phyloP scores from a whole-genome alignment of 106 monocot genomes.

The Cymbidium sinense region DNA sequence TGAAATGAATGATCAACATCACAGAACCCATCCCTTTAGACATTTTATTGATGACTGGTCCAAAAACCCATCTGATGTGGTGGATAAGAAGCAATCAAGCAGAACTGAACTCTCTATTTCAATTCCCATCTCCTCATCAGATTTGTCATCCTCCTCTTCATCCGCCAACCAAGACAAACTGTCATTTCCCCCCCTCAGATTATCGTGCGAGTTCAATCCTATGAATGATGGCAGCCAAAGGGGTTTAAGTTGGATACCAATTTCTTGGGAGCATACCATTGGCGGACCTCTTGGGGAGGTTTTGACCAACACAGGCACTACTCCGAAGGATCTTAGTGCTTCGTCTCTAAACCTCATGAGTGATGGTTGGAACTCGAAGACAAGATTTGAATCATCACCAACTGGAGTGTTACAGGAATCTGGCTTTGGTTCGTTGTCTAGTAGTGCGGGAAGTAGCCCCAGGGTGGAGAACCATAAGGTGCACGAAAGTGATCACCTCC shows the following conservation, averaged over 20 bases:
- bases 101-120: slow-evolving; percentile 81
- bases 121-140: slow-evolving; percentile 29
- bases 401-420: not conserved
- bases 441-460: not conserved
- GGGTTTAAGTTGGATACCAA: slow-evolving; percentile 34
- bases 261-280: slow-evolving; percentile 66
- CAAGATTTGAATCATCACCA: slow-evolving; percentile 8
- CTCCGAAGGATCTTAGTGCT: slow-evolving; percentile 26
- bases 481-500: slow-evolving; percentile 2
- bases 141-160: slow-evolving; percentile 56
- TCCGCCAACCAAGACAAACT: slow-evolving; percentile 46
- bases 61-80: slow-evolving; percentile 21
- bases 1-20: slow-evolving; percentile 14
- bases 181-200: slow-evolving; percentile 42
- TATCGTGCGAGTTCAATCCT: slow-evolving; percentile 36
- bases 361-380: slow-evolving; percentile 54
- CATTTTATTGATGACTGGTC: slow-evolving; percentile 67
- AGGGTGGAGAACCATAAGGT: not conserved
- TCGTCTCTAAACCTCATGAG: slow-evolving; percentile 46
- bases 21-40: slow-evolving; percentile 34
- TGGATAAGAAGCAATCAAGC: not conserved
- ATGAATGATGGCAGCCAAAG: slow-evolving; percentile 27
- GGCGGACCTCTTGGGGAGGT: slow-evolving; percentile 94
- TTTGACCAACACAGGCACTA: slow-evolving; percentile 52
- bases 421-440: not conserved